phyloP scores from a whole-genome alignment of 2,329 filamentous ascomycete genomes.

The Colletotrichum theobromicola region DNA sequence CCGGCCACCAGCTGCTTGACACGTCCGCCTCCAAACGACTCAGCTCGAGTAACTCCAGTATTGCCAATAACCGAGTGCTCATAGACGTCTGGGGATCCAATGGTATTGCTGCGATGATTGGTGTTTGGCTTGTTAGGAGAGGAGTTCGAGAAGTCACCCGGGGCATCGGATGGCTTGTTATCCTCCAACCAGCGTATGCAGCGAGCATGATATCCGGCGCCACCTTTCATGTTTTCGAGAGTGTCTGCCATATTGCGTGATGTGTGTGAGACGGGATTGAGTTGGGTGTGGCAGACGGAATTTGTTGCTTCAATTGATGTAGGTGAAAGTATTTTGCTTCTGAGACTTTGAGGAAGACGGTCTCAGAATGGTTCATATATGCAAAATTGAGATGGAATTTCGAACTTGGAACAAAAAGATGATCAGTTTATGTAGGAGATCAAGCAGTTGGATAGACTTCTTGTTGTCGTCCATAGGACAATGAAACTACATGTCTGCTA shows the following conservation, averaged over 20 bases:
- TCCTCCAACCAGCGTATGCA: neutral
- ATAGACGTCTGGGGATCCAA: neutral
- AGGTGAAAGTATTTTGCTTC: neutral
- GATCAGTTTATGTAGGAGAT: neutral
- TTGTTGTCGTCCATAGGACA: neutral
- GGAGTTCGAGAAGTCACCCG: neutral
- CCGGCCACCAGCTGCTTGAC: slow-evolving; percentile 1
- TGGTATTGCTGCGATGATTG: neutral
- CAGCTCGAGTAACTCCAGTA: neutral
- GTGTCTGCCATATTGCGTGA: neutral
- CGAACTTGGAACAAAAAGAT: neutral
- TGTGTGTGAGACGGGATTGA: neutral
- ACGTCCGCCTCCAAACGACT: neutral
- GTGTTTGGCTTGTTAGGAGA: neutral
- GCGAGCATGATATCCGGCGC: neutral
- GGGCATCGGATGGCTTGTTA: neutral
- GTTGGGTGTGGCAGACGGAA: neutral
- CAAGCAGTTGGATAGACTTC: neutral
- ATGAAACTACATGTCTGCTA: neutral
- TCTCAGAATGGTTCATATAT: neutral
- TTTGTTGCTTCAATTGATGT: neutral
- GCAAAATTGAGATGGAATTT: neutral
- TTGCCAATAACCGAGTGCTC: neutral
- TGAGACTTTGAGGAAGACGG: neutral
- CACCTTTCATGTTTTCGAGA: neutral